Conservation (phyloP, 2,329 filamentous ascomycete genomes). For the Cercospora sp. region DNA sequence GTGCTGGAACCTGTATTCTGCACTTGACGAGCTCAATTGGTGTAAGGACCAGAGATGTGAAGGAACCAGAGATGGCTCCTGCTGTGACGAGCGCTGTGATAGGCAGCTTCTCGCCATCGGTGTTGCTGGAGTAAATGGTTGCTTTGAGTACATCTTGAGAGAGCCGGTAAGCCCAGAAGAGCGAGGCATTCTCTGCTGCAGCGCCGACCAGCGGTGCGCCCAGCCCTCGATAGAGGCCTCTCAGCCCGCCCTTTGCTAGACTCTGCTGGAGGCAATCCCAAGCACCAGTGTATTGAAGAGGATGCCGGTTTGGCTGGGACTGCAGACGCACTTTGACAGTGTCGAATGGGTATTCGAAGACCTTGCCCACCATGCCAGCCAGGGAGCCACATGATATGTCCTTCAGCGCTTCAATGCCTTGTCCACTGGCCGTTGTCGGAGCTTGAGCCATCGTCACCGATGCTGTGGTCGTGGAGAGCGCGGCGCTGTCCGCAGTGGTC, state of each 20-base stretch:
- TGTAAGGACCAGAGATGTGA: conserved; percentile 87
- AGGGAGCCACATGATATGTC: conserved; percentile 88
- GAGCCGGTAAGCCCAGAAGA: conserved; percentile 88
- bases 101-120: conserved; percentile 58
- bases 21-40: conserved; percentile 98
- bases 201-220: conserved; percentile 87
- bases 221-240: conserved; percentile 86
- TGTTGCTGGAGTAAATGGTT: conserved; percentile 48
- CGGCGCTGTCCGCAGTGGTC: neutral
- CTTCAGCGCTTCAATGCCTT: conserved; percentile 70
- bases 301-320: conserved; percentile 84
- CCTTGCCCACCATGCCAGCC: conserved; percentile 88
- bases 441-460: neutral
- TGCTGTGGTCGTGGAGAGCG: neutral
- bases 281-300: conserved; percentile 79
- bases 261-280: conserved; percentile 92
- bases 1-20: conserved; percentile 81
- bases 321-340: conserved; percentile 97
- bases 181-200: conserved; percentile 83
- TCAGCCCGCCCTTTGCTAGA: conserved; percentile 72
- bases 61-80: conserved; percentile 81
- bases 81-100: conserved; percentile 75
- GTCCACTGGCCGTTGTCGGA: conserved; percentile 28
- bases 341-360: conserved; percentile 98
- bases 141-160: conserved; percentile 61